A percentile compares a stretch with the other conserved stretches of the same genome.
phyloP scores from a whole-genome alignment of 805 yeast genomes.

The Ogataea pilisensis region DNA sequence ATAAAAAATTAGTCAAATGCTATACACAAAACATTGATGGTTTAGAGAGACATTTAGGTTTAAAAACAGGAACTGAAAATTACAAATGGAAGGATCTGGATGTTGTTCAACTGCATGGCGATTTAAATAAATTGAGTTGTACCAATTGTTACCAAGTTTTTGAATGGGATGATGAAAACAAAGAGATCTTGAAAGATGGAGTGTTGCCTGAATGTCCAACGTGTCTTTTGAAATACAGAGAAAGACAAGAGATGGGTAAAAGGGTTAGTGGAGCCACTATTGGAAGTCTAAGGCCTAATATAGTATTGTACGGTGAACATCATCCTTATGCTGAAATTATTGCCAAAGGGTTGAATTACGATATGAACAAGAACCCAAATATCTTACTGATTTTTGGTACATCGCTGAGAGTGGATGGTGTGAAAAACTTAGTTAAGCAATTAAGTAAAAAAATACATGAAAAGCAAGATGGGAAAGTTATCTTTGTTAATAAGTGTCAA shows the following conservation, averaged over 20 bases:
- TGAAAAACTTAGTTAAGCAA: conserved; percentile 67
- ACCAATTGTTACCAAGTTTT: conserved; percentile 58
- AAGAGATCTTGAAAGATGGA: conserved; percentile 50
- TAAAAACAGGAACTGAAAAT: conserved; percentile 60
- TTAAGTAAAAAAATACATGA: conserved; percentile 69
- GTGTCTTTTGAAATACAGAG: conserved; percentile 55
- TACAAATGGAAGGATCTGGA: conserved; percentile 59
- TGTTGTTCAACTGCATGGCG: conserved; percentile 90
- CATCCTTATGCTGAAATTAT: conserved; percentile 85
- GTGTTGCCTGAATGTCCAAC: conserved; percentile 71
- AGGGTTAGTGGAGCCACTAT: conserved; percentile 64
- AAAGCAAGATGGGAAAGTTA: conserved; percentile 69
- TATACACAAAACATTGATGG: conserved; percentile 96
- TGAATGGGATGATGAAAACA: conserved; percentile 58
- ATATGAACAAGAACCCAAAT: conserved; percentile 67
- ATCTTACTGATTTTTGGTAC: conserved; percentile 88
- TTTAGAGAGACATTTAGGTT: conserved; percentile 62
- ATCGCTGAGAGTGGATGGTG: conserved; percentile 86
- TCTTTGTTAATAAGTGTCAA: conserved; percentile 69
- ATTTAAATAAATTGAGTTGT: conserved; percentile 71
- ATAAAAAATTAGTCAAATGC: conserved; percentile 70
- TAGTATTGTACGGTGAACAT: conserved; percentile 89
- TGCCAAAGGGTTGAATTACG: conserved; percentile 64
- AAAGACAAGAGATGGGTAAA: conserved; percentile 65
- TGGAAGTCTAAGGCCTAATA: conserved; percentile 82